A percentile compares a stretch with the other conserved stretches of the same genome.
phyloP scores from a whole-genome alignment of 331 rosid genomes.

The Malus hybrid region DNA sequence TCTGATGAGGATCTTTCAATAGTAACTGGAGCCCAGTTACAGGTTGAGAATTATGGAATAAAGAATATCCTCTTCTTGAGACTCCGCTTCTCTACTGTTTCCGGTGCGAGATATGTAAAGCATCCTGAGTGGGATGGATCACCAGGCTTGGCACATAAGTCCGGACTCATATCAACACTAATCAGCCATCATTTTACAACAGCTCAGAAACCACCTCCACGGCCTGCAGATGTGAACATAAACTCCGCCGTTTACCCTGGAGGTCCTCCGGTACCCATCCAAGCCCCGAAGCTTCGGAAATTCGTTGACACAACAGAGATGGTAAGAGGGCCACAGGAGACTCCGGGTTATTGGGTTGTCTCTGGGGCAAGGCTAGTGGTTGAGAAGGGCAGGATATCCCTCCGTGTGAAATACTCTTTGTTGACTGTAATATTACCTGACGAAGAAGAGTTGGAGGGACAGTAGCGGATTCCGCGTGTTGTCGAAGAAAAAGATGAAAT shows the following conservation, averaged over 20 bases:
- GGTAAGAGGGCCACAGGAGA: slow-evolving; percentile 90
- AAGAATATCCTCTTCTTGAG: slow-evolving; percentile 73
- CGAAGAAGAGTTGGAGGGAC: slow-evolving; percentile 57
- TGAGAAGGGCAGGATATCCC: slow-evolving; percentile 86
- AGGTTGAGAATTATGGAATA: slow-evolving; percentile 80
- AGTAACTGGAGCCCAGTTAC: slow-evolving; percentile 91
- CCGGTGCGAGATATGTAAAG: slow-evolving; percentile 55
- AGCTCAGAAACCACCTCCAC: slow-evolving; percentile 76
- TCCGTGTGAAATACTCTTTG: slow-evolving; percentile 77
- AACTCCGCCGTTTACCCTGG: slow-evolving; percentile 94
- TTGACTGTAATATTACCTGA: slow-evolving; percentile 63
- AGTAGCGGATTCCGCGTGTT: slow-evolving; percentile 25
- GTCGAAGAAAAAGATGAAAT: not conserved
- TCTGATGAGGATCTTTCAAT: slow-evolving; percentile 74
- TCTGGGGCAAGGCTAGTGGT: slow-evolving; percentile 89
- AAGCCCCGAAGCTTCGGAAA: slow-evolving; percentile 78
- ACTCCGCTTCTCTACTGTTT: slow-evolving; percentile 63
- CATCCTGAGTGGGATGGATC: slow-evolving; percentile 94
- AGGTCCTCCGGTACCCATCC: slow-evolving; percentile 93
- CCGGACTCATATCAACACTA: slow-evolving; percentile 90
- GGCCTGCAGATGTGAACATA: slow-evolving; percentile 89
- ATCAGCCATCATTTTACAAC: slow-evolving; percentile 89
- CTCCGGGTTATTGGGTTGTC: slow-evolving; percentile 97
- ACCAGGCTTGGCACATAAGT: slow-evolving; percentile 74
- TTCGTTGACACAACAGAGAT: slow-evolving; percentile 87